phyloP scores from a whole-genome alignment of 306 rosid genomes.

The Quercus variabilis region DNA sequence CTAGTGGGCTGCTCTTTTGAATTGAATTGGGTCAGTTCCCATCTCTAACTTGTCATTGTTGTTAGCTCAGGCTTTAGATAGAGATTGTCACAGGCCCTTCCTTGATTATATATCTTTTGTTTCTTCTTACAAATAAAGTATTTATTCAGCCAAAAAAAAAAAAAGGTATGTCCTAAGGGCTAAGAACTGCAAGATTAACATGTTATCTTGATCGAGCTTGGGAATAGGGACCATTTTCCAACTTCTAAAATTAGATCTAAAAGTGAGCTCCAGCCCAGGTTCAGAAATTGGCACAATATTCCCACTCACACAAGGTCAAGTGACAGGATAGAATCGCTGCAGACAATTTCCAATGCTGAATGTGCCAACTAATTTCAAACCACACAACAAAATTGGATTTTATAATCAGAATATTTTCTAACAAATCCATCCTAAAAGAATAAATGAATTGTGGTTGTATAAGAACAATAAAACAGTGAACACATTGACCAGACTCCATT shows the following conservation, averaged over 20 bases:
- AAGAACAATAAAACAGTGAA: neutral
- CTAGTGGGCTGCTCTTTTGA: no score
- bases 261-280: neutral
- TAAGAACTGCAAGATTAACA: neutral
- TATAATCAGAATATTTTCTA: neutral
- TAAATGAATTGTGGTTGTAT: conserved; percentile 9
- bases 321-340: neutral
- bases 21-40: no score
- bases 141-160: no score
- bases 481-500: neutral
- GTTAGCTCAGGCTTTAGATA: no score
- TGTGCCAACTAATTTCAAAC: neutral
- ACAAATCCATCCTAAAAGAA: conserved; percentile 21
- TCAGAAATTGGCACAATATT: neutral
- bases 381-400: conserved; percentile 6
- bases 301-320: neutral
- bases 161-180: no score
- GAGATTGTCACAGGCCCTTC: rapidly evolving
- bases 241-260: neutral
- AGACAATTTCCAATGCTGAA: neutral
- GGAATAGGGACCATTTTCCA: neutral
- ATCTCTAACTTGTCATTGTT: no score
- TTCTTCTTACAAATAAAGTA: no score
- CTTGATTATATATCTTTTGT: no score
- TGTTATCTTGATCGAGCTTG: neutral